Percentiles rank a stretch among this genome's conserved stretches.
Evolutionary conservation across 2,329 filamentous ascomycete genomes (phyloP).

Genomic region (Thelonectria blattea): DNA sequence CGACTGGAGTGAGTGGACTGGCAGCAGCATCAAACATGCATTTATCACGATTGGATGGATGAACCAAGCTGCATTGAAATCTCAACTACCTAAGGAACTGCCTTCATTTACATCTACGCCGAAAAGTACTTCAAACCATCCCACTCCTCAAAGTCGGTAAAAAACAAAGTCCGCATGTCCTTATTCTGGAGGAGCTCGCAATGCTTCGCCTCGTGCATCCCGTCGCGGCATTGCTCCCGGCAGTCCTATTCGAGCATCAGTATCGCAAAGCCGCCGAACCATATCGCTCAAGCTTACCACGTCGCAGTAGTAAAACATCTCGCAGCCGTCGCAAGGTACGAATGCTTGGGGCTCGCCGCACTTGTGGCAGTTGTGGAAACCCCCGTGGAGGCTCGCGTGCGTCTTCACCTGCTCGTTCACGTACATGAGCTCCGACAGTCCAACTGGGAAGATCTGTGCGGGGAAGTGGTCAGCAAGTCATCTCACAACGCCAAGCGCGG

Average conservation of each 20-base stretch:
- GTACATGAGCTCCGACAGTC: background rate
- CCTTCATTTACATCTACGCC: background rate
- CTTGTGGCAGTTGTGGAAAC: background rate
- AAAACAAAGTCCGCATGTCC: background rate
- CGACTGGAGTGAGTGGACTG: too few relatives aligned
- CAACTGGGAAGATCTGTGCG: background rate
- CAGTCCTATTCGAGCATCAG: background rate
- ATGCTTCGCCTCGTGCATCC: background rate
- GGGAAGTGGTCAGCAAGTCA: background rate
- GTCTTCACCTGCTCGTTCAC: background rate
- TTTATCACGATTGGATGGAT: too few relatives aligned
- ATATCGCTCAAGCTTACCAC: background rate
- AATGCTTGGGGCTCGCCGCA: background rate
- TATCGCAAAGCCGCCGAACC: too few relatives aligned
- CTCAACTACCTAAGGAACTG: too few relatives aligned
- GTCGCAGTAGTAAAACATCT: conserved; percentile 9
- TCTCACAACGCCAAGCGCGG: background rate
- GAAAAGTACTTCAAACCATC: background rate
- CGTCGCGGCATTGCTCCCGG: background rate
- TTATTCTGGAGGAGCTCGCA: background rate
- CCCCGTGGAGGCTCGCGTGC: background rate
- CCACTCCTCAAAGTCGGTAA: background rate
- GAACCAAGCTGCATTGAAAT: too few relatives aligned
- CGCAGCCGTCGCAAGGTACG: background rate
- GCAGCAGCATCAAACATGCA: too few relatives aligned